Conservation (phyloP, 148 eudicot genomes). For the Diospyros lotus region DNA sequence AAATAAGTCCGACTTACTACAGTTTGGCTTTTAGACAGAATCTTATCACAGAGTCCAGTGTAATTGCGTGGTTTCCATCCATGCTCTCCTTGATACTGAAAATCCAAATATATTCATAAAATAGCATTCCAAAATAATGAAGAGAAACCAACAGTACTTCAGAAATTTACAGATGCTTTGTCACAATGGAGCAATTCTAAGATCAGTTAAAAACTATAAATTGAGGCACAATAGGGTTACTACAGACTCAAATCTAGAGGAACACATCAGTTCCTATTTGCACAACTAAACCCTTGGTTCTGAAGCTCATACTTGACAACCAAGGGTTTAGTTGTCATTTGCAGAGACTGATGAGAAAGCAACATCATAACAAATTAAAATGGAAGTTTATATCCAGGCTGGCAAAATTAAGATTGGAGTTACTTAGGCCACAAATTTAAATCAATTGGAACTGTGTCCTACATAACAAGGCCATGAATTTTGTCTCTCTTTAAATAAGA, state of each 20-base stretch:
- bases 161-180: background rate
- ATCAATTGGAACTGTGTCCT: background rate
- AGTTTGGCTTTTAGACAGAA: constrained; percentile 92
- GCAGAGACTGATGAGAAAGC: background rate
- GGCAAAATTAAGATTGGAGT: background rate
- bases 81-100: constrained; percentile 88
- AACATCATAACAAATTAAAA: background rate
- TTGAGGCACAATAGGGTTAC: background rate
- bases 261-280: background rate
- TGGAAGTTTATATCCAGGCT: background rate
- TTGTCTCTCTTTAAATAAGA: background rate
- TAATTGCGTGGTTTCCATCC: constrained; percentile 94
- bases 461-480: background rate
- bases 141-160: constrained; percentile 5
- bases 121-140: background rate
- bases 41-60: constrained; percentile 89
- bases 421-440: background rate
- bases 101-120: constrained; percentile 10
- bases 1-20: constrained; percentile 50
- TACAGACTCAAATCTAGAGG: background rate
- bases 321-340: background rate
- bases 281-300: too few species aligned
- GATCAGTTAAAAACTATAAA: background rate
- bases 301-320: background rate
- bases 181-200: background rate